phyloP scores from a whole-genome alignment of 2,329 filamentous ascomycete species.

The Tolypocladium ophioglossoides region DNA sequence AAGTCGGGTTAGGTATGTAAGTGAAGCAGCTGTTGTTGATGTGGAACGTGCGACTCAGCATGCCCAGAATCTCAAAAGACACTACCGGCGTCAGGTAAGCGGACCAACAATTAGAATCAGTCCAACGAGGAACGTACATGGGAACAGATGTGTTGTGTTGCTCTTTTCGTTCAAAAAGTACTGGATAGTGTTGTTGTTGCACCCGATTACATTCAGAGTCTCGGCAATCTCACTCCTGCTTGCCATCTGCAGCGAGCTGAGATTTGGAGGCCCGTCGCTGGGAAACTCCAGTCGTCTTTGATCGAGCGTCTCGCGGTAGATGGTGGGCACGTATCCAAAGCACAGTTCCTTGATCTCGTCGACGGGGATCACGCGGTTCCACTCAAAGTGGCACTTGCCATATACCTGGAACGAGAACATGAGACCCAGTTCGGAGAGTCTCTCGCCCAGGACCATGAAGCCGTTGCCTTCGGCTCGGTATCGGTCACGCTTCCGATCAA shows the following conservation, averaged over 20 bases:
- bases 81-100: constrained; percentile 23
- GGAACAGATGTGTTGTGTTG: constrained; percentile 37
- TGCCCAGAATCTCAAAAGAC: constrained; percentile 47
- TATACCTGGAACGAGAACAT: constrained; percentile 43
- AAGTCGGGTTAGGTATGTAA: constrained; percentile 46
- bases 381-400: constrained; percentile 35
- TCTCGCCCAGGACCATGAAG: constrained; percentile 36
- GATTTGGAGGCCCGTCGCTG: constrained; percentile 29
- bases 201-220: constrained; percentile 41
- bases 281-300: constrained; percentile 25
- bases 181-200: constrained; percentile 39
- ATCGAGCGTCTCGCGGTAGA: constrained; percentile 33
- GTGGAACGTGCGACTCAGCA: constrained; percentile 41
- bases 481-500: constrained; percentile 38
- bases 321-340: constrained; percentile 45
- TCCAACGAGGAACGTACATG: constrained; percentile 22
- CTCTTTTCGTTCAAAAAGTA: constrained; percentile 27
- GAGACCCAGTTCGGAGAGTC: constrained; percentile 38
- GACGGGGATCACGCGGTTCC: constrained; percentile 41
- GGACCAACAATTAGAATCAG: neutral
- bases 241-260: constrained; percentile 36
- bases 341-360: constrained; percentile 43
- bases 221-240: constrained; percentile 38
- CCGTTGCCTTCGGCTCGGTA: constrained; percentile 47
- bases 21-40: constrained; percentile 39